Evolutionary conservation across 495 filamentous ascomycete genomes (phyloP).

Genomic region (Apiosordaria backusii): DNA sequence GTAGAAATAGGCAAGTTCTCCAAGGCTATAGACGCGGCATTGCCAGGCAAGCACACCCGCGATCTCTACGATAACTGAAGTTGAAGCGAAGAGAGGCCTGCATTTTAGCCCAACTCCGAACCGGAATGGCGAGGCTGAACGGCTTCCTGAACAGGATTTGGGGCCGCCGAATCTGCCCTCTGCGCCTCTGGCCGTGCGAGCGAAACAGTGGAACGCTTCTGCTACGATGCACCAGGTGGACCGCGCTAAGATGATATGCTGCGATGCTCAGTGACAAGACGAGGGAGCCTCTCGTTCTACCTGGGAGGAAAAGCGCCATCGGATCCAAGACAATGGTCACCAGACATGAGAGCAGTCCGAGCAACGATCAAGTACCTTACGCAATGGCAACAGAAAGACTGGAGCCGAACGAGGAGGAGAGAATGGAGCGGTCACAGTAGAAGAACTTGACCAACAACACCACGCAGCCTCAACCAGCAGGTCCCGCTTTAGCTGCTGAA

Average conservation of each 20-base stretch:
- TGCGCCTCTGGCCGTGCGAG: conserved; percentile 34
- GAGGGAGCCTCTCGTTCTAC: conserved; percentile 32
- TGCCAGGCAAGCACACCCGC: too few relatives aligned
- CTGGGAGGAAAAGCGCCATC: conserved; percentile 22
- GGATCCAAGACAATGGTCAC: conserved; percentile 33
- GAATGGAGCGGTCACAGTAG: conserved; percentile 10
- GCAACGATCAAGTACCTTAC: conserved; percentile 37
- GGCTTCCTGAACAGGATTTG: conserved; percentile 34
- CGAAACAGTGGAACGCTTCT: conserved; percentile 31
- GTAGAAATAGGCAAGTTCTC: conserved; percentile 8
- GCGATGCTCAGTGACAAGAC: conserved; percentile 31
- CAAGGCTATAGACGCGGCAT: conserved; percentile 5
- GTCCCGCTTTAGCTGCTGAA: conserved; percentile 18
- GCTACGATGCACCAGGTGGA: conserved; percentile 35
- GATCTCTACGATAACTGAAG: too few relatives aligned
- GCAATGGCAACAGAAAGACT: conserved; percentile 38
- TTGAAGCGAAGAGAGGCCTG: conserved; percentile 25
- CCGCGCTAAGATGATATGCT: conserved; percentile 33
- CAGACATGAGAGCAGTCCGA: conserved; percentile 35
- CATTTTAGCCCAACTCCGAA: conserved; percentile 35
- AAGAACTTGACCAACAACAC: conserved; percentile 23
- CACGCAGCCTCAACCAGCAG: conserved; percentile 17
- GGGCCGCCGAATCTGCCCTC: conserved; percentile 18
- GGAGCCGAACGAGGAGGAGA: conserved; percentile 22
- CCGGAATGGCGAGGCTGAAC: conserved; percentile 38